Evolutionary conservation across 2,329 filamentous ascomycete species (phyloP), one percentile per base, ranked within the genome.

Genomic region (Talaromyces sp.): DNA sequence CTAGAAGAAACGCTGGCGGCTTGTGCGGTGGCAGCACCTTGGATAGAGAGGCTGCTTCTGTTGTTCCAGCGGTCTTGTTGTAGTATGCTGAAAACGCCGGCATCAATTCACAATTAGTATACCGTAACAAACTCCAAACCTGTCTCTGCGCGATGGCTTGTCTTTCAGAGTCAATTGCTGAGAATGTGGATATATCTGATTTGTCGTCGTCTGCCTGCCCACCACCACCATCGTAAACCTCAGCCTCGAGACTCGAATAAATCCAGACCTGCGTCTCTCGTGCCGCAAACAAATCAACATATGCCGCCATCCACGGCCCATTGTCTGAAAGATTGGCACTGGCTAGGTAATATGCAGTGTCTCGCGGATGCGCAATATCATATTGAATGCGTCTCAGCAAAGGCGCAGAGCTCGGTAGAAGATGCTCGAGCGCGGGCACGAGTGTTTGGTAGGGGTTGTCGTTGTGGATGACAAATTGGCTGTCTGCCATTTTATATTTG

Each of bases 251-350:
- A 58, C 72, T 77, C 26, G 74, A 77, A 60, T 76, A 79, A 19
- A 76, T 29, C 66, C 72, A 69, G 21, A 76, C 67, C 60, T 79
- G 76, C n/a, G 76, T 78, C 58, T 77, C 72, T 12, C 70, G 72
- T 29, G 73, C 69, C 19, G 66, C 63, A 57, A 67, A 68, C 5
- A 79, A 67, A 68, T 79, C 75, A 54, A 77, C 72, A 55, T 73
- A 69, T 8, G 74, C 75, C 57, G 70, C 73, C 43, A 78, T 67
- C 77, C 77, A 79, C 46, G 73, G 72, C 19, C 57, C 51, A 24
- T 58, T n/a, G 38, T 56, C 3, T 56, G 58, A 11, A 51, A 56
- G 32, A 60, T 63, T 38, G 67, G 64, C 7, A 69, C 65, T 74
- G 19, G 71, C 68, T 8, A 76, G 64, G 59, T 73, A 67, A 41